Evolutionary conservation across 2,329 filamentous ascomycete species (phyloP), one percentile per base, ranked within the genome.

Genomic region (Massarina eburnea): DNA sequence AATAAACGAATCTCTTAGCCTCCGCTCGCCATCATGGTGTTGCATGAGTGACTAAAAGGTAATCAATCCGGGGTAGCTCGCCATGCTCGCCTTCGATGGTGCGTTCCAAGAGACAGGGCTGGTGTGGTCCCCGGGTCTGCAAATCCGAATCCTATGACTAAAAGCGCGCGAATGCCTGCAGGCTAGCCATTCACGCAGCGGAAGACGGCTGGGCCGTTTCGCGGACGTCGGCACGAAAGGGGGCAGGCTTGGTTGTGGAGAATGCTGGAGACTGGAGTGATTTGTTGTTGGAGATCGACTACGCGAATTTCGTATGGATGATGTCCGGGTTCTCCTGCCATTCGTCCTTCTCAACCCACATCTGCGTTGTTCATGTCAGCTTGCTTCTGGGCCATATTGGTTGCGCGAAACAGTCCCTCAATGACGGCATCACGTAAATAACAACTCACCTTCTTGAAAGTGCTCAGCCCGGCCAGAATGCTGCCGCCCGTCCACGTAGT

Each of bases 241-340:
- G 10, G 6, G 24, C 24, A 26, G 10, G 24, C 36, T 44, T 14
- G 36, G 39, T 44, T 26, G 10, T 26, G 24, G 24, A 26, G 24
- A 26, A 26, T 7, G 24, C 24, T 67, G 66, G 51, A 58, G 63
- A 64, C 63, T 61, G 64, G 64, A 62, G 55, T 59, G 44, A 39
- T 49, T 53, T 51, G 24, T 7, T 26, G 24, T 26, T 26, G 7
- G 24, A 7, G 24, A 26, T 26, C 24, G 24, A 26, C 10, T 10
- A 10, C 7, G 24, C 10, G 24, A 26, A 26, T 26, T 26, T 26
- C 10, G 90, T 94, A 74, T 97, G 92, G 68, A 99, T 97, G 63
- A 99, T 94, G 67, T 99, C 92, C 15, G 94, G 94, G 69, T 99
- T 96, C 80, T 99, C 94, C 71, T 99, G 94, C 94, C 94, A 99